Evolutionary conservation across 2,329 filamentous ascomycete genomes (phyloP).

Genomic region (Trichoderma afroharzianum): DNA sequence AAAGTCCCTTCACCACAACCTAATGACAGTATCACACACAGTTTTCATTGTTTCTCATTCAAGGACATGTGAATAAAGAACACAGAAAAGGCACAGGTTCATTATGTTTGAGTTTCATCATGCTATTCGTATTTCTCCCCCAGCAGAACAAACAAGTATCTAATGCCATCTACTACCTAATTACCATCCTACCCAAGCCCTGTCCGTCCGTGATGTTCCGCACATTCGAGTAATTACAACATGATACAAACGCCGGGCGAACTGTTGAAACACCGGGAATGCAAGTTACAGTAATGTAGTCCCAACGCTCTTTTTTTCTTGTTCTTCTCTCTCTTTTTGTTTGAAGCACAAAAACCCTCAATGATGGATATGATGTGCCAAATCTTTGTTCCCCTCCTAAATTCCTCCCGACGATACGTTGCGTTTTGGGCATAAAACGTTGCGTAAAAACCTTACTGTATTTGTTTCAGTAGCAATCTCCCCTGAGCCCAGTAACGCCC

Average conservation of each 20-base stretch:
- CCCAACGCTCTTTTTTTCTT: background rate
- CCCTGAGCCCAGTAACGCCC: background rate
- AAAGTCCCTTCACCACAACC: background rate
- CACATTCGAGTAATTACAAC: background rate
- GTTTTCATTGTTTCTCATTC: background rate
- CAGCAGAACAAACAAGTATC: background rate
- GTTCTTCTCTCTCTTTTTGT: background rate
- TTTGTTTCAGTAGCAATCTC: background rate
- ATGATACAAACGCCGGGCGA: constrained; percentile 4
- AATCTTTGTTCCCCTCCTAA: background rate
- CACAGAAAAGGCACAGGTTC: background rate
- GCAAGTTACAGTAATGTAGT: constrained; percentile 3
- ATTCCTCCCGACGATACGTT: background rate
- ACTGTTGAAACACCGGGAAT: background rate
- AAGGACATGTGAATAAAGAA: background rate
- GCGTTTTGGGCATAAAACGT: background rate
- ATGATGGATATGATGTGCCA: background rate
- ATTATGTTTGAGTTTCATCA: background rate
- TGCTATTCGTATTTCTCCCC: background rate
- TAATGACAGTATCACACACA: background rate
- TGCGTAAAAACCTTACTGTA: background rate
- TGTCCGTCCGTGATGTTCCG: background rate
- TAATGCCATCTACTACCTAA: background rate
- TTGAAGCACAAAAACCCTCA: background rate
- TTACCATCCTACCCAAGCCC: background rate